Evolutionary conservation across 257 asterid species (phyloP), one percentile per base, ranked within the genome.

Genomic region (Fraxinus cuspidata): DNA sequence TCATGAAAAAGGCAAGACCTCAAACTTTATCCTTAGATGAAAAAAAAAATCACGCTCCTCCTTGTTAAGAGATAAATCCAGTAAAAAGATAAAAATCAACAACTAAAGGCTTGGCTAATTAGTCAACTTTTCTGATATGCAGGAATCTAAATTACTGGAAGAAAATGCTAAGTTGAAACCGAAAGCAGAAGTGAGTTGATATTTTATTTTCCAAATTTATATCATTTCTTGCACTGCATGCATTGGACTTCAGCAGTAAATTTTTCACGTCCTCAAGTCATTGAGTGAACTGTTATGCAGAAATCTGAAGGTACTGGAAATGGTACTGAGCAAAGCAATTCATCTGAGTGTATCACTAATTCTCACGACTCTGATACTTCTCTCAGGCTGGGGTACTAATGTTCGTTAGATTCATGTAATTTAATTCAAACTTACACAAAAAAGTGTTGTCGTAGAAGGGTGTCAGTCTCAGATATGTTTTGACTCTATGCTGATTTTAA

Each of bases 381-480:
- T 80, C 97, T 93, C 83, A 88, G 74, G 82, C 74, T 93, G 38
- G 91, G 96, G 98, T 93, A 87, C 2, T 93, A 86, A 42, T 4
- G 85, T 58, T 56, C 11, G 7, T 38, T 49, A 47, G 6, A 42
- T 42, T 58, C 66, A 58, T 19, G 15, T 58, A 5, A 2, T 7
- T 29, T 21, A 58, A 4, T 58, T 19, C 7, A 58, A 58, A 21
- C 7, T 7, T n/a, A 58, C 28, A 19, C n/a, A 21, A 21, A 58
- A 5, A 5, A 0, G 2, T 58, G 0, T 15, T 19, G 4, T 56
- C n/a, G 7, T 21, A n/a, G 19, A 16, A 49, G 25, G 9, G 2
- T n/a, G 23, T 19, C 4, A 9, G 42, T 37, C 42, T 37, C 42
- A 7, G 42, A 37, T 37, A 49, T 32, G 25, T 37, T 37, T 19